Evolutionary conservation across 2,329 filamentous ascomycete species (phyloP).

Genomic region (Coccinonectria pachysandricola): DNA sequence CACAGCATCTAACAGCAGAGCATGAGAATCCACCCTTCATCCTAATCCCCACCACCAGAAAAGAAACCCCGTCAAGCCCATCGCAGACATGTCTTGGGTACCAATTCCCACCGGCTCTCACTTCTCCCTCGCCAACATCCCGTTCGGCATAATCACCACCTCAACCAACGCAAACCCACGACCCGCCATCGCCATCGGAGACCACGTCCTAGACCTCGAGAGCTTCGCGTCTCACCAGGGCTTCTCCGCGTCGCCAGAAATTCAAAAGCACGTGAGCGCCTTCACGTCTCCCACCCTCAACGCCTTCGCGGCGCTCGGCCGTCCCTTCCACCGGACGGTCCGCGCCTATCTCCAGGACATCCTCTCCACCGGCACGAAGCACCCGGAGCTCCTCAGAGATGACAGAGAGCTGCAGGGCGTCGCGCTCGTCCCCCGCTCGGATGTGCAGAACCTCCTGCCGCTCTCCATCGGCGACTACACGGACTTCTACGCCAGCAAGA

Average conservation of each 20-base stretch:
- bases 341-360: constrained; percentile 59
- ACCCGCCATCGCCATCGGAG: constrained; percentile 62
- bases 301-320: constrained; percentile 42
- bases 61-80: no score
- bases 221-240: constrained; percentile 41
- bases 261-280: constrained; percentile 16
- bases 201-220: constrained; percentile 59
- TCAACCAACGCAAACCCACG: constrained; percentile 43
- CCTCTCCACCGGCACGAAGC: constrained; percentile 42
- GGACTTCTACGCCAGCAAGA: constrained; percentile 72
- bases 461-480: constrained; percentile 75
- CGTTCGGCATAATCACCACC: constrained; percentile 72
- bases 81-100: constrained; percentile 24
- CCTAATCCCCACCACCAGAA: no score
- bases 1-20: no score
- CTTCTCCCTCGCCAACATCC: constrained; percentile 60
- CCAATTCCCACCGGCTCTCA: constrained; percentile 23
- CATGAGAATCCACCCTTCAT: no score
- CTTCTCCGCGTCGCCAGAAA: constrained; percentile 22
- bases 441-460: constrained; percentile 59
- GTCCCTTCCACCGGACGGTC: constrained; percentile 57
- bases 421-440: constrained; percentile 22
- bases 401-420: constrained; percentile 22
- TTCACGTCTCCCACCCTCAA: constrained; percentile 23
- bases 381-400: constrained; percentile 24